Conservation (phyloP, 2,329 filamentous ascomycete species). For the Diaporthe citriasiana region DNA sequence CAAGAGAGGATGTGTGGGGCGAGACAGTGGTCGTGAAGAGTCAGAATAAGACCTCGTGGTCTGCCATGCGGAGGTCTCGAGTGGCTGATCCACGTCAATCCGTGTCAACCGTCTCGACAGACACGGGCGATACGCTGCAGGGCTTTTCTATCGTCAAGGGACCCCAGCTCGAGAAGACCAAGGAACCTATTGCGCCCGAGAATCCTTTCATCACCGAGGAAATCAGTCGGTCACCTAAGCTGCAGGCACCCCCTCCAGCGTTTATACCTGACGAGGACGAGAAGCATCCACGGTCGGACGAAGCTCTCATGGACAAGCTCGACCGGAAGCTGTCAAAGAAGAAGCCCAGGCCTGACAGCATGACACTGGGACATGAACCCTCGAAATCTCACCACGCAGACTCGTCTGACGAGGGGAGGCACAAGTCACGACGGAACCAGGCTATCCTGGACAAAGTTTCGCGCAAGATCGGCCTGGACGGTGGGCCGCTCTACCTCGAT, state of each 20-base stretch:
- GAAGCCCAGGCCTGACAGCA: conserved; percentile 4
- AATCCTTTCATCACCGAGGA: conserved; percentile 8
- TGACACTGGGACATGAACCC: background rate
- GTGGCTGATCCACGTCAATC: conserved; percentile 3
- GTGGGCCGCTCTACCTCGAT: background rate
- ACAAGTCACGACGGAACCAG: background rate
- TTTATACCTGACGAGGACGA: background rate
- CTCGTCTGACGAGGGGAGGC: background rate
- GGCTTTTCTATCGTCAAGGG: background rate
- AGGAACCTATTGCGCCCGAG: background rate
- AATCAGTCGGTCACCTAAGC: background rate
- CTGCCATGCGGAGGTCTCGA: background rate
- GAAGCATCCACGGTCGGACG: background rate
- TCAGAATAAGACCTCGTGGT: background rate
- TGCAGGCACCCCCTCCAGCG: conserved; percentile 4
- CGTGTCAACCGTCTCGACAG: background rate
- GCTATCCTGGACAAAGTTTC: conserved; percentile 20
- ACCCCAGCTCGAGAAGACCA: background rate
- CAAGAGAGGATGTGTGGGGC: conserved; percentile 34
- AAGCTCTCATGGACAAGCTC: background rate
- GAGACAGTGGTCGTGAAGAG: background rate
- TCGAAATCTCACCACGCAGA: background rate
- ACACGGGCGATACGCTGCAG: background rate
- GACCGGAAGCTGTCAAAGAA: background rate
- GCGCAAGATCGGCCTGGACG: conserved; percentile 5